Conservation (phyloP, 2,329 filamentous ascomycete species). For the Orbilia oligospora region DNA sequence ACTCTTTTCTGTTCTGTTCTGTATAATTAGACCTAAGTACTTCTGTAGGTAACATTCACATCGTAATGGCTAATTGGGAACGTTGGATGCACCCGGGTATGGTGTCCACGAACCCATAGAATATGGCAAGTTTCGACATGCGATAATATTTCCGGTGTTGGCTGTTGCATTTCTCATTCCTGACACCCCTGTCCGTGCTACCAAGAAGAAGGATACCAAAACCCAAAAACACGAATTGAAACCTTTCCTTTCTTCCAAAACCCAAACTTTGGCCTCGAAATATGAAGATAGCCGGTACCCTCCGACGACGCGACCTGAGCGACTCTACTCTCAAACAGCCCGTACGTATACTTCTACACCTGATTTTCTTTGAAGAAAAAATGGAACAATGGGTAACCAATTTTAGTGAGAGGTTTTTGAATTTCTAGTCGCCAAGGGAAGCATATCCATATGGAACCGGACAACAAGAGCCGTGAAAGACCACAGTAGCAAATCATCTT, state of each 20-base stretch:
- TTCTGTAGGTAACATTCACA: too few relatives aligned
- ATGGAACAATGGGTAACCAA: slow-evolving; percentile 32
- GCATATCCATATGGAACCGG: slow-evolving; percentile 42
- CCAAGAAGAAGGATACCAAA: not conserved
- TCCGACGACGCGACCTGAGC: slow-evolving; percentile 49
- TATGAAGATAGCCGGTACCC: slow-evolving; percentile 44
- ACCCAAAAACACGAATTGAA: slow-evolving; percentile 35
- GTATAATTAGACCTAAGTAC: too few relatives aligned
- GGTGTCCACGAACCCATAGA: not conserved
- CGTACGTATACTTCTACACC: slow-evolving; percentile 42
- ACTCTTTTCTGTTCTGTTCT: too few relatives aligned
- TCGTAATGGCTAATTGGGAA: too few relatives aligned
- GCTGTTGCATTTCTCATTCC: slow-evolving; percentile 34
- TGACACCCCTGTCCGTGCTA: slow-evolving; percentile 27
- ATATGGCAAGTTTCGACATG: not conserved
- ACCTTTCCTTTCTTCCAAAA: slow-evolving; percentile 7
- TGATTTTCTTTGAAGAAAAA: not conserved
- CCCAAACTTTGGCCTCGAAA: slow-evolving; percentile 31
- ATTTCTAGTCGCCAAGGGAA: slow-evolving; percentile 43
- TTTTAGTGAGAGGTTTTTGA: not conserved
- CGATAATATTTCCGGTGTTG: slow-evolving; percentile 19
- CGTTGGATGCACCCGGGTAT: too few relatives aligned
- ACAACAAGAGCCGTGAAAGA: slow-evolving; percentile 45
- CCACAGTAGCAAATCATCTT: slow-evolving; percentile 29
- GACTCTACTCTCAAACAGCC: slow-evolving; percentile 37